phyloP scores from a whole-genome alignment of 768 basidiomycete genomes.

The Exsudoporus frostii region DNA sequence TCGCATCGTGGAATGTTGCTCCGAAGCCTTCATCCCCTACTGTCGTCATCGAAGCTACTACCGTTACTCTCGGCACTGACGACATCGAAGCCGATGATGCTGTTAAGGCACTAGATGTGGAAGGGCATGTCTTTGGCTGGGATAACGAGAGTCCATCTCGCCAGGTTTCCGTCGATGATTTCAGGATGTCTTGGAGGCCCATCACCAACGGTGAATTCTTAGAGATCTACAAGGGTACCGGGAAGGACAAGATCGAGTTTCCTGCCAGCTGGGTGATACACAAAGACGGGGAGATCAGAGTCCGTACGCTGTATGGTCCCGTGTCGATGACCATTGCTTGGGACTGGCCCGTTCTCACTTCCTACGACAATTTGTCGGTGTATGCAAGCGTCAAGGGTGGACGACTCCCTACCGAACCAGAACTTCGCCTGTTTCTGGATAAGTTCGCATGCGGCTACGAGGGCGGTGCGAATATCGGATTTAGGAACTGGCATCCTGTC shows the following conservation, averaged over 20 bases:
- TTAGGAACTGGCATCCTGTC: constrained; percentile 90
- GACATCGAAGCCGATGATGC: constrained; percentile 74
- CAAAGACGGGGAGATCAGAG: constrained; percentile 36
- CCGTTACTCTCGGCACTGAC: constrained; percentile 72
- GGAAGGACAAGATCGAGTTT: constrained; percentile 40
- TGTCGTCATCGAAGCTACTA: constrained; percentile 56
- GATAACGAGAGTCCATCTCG: constrained; percentile 86
- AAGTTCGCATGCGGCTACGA: constrained; percentile 71
- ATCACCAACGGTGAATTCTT: constrained; percentile 88
- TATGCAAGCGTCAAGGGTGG: constrained; percentile 91
- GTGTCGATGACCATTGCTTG: constrained; percentile 71
- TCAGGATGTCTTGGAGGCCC: constrained; percentile 81
- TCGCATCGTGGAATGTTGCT: constrained; percentile 43
- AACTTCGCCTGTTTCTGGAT: constrained; percentile 77
- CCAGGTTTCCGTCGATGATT: constrained; percentile 55
- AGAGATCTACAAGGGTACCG: constrained; percentile 50
- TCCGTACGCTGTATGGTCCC: constrained; percentile 87
- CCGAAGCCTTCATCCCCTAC: constrained; percentile 43
- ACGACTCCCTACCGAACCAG: constrained; percentile 86
- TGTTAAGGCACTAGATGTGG: constrained; percentile 35
- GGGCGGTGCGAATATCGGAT: constrained; percentile 79
- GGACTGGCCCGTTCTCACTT: constrained; percentile 84
- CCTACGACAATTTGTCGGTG: constrained; percentile 71
- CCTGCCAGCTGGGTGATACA: constrained; percentile 27
- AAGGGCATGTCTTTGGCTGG: constrained; percentile 82